Evolutionary conservation across 768 basidiomycete species (phyloP), one percentile per base, ranked within the genome.

Genomic region (Rhizopogon salebrosus): DNA sequence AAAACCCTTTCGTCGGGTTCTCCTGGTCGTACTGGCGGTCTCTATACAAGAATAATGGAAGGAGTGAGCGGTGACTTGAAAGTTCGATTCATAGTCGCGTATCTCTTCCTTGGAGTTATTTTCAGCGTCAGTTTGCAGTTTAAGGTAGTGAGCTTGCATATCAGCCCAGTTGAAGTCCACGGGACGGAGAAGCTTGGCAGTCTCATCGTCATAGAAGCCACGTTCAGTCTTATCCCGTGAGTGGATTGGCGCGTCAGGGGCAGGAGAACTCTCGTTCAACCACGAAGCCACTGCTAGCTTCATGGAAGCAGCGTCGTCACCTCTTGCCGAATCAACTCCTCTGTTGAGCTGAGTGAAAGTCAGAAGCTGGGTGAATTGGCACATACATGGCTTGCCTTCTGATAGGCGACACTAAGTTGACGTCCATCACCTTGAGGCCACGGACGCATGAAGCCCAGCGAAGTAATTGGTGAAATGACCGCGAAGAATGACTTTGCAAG

Each of bases 331-430:
- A 41, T 61, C 54, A 1, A 53, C 49, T 6, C 60, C 62, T 37
- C 46, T 53, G 20, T 53, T 45, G n/a, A 61, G 24, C 60, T 63
- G 36, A n/a, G 29, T n/a, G n/a, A n/a, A n/a, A n/a, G n/a, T n/a
- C n/a, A n/a, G n/a, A n/a, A n/a, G n/a, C n/a, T n/a, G n/a, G n/a
- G n/a, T n/a, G n/a, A n/a, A n/a, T n/a, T n/a, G n/a, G n/a, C n/a
- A n/a, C n/a, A n/a, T n/a, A n/a, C n/a, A n/a, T n/a, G n/a, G n/a
- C n/a, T n/a, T n/a, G n/a, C n/a, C 41, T 67, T 63, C 0, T 62
- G 62, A 41, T 66, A 66, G 29, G 55, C 50, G 24, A 68, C 34
- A 4, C 53, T 55, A 43, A 68, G 40, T n/a, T n/a, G n/a, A n/a
- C n/a, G n/a, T n/a, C n/a, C n/a, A n/a, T n/a, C n/a, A n/a, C n/a